These are phyloP conservation scores for Begonia masoniana DNA, from an alignment of 306 rosid species.

Conservation along the genomic window DNA sequence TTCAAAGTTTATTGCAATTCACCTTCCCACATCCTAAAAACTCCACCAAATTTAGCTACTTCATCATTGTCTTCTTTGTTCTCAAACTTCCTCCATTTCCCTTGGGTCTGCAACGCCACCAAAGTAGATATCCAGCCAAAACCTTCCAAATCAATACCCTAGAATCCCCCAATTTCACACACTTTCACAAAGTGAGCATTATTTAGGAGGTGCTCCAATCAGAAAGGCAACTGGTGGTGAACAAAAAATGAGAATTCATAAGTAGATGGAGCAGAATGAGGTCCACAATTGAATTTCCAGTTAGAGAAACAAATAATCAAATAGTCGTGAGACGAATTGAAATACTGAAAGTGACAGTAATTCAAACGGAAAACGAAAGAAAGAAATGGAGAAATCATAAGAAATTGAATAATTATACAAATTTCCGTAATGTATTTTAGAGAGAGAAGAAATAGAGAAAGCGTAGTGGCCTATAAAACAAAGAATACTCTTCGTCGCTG, in stretches of 20 bases:
- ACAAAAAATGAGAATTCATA: neutral
- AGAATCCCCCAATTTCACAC: constrained; percentile 3
- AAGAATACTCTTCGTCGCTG: constrained; percentile 1
- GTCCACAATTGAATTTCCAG: neutral
- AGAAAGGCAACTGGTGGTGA: neutral
- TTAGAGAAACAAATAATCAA: neutral
- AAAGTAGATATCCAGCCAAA: constrained; percentile 31
- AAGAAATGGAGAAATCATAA: constrained; percentile 4
- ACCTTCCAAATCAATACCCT: constrained; percentile 1
- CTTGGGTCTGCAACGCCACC: neutral
- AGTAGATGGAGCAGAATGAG: neutral
- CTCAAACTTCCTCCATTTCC: too few relatives aligned
- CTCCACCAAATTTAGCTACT: too few relatives aligned
- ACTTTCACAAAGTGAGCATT: neutral
- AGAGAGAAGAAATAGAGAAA: constrained; percentile 8
- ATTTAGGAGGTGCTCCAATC: too few relatives aligned
- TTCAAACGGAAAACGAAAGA: neutral
- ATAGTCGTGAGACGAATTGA: neutral
- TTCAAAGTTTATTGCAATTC: too few relatives aligned
- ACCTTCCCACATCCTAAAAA: too few relatives aligned
- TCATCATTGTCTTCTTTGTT: too few relatives aligned
- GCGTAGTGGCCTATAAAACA: constrained; percentile 15
- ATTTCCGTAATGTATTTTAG: neutral
- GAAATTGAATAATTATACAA: constrained; percentile 4
- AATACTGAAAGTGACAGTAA: constrained; percentile 9